These are phyloP conservation scores for Phlyctochytrium bullatum DNA, from an alignment of 192 early-diverging fungal genomes.

Conservation along the genomic window DNA sequence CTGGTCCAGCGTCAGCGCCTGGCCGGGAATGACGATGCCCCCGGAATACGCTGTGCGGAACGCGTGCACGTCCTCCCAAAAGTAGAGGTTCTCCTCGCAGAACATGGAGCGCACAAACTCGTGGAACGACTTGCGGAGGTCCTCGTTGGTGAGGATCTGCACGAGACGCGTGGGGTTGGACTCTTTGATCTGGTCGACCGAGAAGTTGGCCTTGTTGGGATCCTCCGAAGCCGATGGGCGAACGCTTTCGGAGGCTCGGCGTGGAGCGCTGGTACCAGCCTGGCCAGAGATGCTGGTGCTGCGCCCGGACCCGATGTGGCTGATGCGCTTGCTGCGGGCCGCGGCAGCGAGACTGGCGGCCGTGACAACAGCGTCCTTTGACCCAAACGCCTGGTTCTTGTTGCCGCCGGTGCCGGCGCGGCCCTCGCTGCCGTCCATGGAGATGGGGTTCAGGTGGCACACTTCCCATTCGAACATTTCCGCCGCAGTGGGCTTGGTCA, in stretches of 20 bases:
- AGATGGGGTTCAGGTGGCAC: conserved; percentile 22
- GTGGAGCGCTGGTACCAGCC: neutral
- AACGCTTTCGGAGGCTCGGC: neutral
- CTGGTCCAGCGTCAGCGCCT: neutral
- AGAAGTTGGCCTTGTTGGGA: neutral
- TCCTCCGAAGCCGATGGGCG: neutral
- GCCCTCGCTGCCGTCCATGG: conserved; percentile 17
- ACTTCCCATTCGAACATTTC: conserved; percentile 16
- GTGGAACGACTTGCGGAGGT: conserved; percentile 57
- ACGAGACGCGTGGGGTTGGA: conserved; percentile 57
- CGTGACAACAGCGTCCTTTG: neutral
- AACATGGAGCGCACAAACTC: conserved; percentile 64
- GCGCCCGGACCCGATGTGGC: neutral
- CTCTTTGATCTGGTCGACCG: conserved; percentile 16
- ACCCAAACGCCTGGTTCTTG: no score
- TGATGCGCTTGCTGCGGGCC: neutral
- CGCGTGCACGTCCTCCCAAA: conserved; percentile 58
- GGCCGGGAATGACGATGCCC: conserved; percentile 17
- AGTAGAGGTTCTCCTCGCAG: conserved; percentile 74
- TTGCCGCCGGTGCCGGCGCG: neutral
- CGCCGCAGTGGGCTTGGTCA: neutral
- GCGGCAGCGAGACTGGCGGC: neutral
- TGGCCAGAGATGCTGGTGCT: neutral
- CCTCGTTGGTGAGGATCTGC: conserved; percentile 56
- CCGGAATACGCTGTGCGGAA: conserved; percentile 42